Conservation (phyloP, 2,329 filamentous ascomycete genomes). For the Colletotrichum neosansevieriae region DNA sequence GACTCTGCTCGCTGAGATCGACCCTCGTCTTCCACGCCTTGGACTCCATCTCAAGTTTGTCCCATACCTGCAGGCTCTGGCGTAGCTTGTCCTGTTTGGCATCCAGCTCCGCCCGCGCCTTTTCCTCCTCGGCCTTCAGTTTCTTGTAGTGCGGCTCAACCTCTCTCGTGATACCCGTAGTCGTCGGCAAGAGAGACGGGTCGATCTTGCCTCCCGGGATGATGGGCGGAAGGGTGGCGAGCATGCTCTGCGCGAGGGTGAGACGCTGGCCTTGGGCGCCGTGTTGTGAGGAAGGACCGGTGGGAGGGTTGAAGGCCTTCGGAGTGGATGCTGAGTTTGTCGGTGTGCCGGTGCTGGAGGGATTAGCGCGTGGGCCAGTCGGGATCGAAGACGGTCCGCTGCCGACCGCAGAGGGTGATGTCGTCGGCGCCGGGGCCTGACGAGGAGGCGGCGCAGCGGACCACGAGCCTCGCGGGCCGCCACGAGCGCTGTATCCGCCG, state of each 20-base stretch:
- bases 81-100: conserved; percentile 66
- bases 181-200: conserved; percentile 56
- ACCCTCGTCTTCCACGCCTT: conserved; percentile 67
- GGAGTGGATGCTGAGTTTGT: conserved; percentile 52
- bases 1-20: conserved; percentile 67
- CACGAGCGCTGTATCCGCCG: conserved; percentile 57
- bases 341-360: conserved; percentile 50
- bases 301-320: conserved; percentile 68
- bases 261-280: conserved; percentile 51
- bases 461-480: conserved; percentile 63
- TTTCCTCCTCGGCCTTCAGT: conserved; percentile 69
- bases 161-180: conserved; percentile 63
- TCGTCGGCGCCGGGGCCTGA: conserved; percentile 48
- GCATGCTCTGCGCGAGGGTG: conserved; percentile 64
- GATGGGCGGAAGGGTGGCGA: conserved; percentile 63
- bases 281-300: conserved; percentile 61
- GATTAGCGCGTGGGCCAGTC: conserved; percentile 59
- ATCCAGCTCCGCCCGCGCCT: conserved; percentile 64
- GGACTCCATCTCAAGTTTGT: conserved; percentile 66
- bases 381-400: conserved; percentile 57
- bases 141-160: conserved; percentile 66
- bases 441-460: conserved; percentile 44
- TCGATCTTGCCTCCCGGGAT: conserved; percentile 68
- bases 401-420: conserved; percentile 54
- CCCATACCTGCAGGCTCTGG: conserved; percentile 65